These are phyloP conservation scores for Juglanconis juglandina DNA, from an alignment of 2,329 filamentous ascomycete genomes.

Conservation along the genomic window DNA sequence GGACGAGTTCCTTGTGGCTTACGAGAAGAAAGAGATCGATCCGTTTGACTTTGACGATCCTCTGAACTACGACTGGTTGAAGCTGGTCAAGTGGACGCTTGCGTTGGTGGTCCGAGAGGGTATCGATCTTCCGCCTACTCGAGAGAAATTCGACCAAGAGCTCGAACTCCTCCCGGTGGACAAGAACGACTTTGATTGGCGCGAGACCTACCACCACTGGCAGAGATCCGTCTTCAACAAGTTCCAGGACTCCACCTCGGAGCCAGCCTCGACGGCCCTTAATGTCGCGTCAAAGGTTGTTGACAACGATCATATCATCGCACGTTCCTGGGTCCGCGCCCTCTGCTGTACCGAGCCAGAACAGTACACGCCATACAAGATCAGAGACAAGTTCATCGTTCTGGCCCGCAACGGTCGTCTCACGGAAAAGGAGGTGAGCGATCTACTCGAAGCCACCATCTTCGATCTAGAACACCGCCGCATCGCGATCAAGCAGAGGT, in stretches of 20 bases:
- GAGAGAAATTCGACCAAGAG: conserved; percentile 36
- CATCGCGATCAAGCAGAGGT: conserved; percentile 59
- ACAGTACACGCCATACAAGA: conserved; percentile 45
- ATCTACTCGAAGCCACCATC: conserved; percentile 46
- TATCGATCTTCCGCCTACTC: conserved; percentile 46
- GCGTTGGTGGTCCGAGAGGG: conserved; percentile 45
- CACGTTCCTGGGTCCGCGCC: conserved; percentile 58
- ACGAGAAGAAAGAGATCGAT: conserved; percentile 59
- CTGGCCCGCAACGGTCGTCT: conserved; percentile 33
- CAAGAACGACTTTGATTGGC: conserved; percentile 44
- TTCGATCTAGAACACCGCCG: conserved; percentile 45
- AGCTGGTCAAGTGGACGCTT: conserved; percentile 64
- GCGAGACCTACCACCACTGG: conserved; percentile 54
- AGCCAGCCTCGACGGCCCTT: conserved; percentile 39
- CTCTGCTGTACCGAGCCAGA: conserved; percentile 52
- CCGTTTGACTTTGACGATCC: conserved; percentile 62
- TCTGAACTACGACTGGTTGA: conserved; percentile 64
- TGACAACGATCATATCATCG: conserved; percentile 31
- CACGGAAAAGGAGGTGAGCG: conserved; percentile 37
- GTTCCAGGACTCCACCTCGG: conserved; percentile 51
- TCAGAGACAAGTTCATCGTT: conserved; percentile 49
- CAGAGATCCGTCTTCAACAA: conserved; percentile 55
- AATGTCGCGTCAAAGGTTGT: conserved; percentile 12
- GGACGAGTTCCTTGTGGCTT: conserved; percentile 61
- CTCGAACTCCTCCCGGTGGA: conserved; percentile 29